Evolutionary conservation across 139 green algal species (phyloP).

Genomic region (Auxenochlorella pyrenoidosa): DNA sequence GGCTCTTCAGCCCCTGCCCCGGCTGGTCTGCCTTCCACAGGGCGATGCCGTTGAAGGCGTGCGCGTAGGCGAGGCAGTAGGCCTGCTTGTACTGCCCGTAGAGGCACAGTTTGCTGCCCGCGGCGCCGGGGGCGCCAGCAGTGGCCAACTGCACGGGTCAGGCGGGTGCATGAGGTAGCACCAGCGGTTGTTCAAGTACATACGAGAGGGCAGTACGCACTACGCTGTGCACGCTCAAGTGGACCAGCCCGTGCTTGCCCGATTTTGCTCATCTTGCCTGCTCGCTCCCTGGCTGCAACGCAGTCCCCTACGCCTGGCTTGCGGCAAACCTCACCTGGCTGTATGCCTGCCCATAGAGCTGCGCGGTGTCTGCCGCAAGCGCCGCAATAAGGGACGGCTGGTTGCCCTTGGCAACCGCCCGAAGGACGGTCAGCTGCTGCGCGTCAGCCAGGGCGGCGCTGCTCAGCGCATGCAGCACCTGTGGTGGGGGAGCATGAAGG

Average conservation of each 20-base stretch:
- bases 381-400: slow-evolving; percentile 41
- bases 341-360: slow-evolving; percentile 40
- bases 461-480: slow-evolving; percentile 21
- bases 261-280: no score
- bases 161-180: background rate
- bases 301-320: background rate
- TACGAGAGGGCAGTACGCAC: no score
- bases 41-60: slow-evolving; percentile 34
- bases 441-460: slow-evolving; percentile 43
- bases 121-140: background rate
- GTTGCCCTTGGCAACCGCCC: slow-evolving; percentile 64
- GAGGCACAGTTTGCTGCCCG: slow-evolving; percentile 23
- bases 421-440: slow-evolving; percentile 57
- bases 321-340: slow-evolving; percentile 1
- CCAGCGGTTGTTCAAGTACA: background rate
- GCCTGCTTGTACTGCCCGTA: slow-evolving; percentile 52
- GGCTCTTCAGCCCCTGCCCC: slow-evolving; percentile 23
- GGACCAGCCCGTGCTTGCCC: background rate
- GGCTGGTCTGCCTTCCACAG: slow-evolving; percentile 36
- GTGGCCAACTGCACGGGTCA: background rate
- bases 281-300: background rate
- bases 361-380: slow-evolving; percentile 44
- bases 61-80: slow-evolving; percentile 21
- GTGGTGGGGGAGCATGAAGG: background rate
- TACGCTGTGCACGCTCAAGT: background rate